A percentile compares a stretch with the other conserved stretches of the same genome.
phyloP scores from a whole-genome alignment of 805 yeast genomes.

The Yamadazyma akitaensis region DNA sequence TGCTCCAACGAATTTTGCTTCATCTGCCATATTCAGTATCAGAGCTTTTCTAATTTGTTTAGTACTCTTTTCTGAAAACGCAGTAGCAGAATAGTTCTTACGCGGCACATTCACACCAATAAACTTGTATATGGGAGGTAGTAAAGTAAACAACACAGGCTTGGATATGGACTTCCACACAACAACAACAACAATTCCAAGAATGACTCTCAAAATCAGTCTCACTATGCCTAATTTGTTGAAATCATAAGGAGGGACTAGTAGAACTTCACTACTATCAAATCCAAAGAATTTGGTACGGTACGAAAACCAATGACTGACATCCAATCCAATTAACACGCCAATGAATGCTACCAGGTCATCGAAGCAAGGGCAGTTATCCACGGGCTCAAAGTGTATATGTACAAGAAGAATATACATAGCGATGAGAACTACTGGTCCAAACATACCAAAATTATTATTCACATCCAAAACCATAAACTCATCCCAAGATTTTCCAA shows the following conservation, averaged over 20 bases:
- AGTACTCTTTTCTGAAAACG: constrained; percentile 29
- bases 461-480: constrained; percentile 28
- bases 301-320: constrained; percentile 52
- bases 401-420: constrained; percentile 53
- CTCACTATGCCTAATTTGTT: constrained; percentile 41
- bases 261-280: constrained; percentile 20
- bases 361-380: constrained; percentile 94
- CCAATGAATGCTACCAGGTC: constrained; percentile 93
- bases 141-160: constrained; percentile 52
- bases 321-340: constrained; percentile 74
- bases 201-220: constrained; percentile 44
- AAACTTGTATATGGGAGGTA: constrained; percentile 57
- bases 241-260: constrained; percentile 41
- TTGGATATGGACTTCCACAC: constrained; percentile 76
- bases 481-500: constrained; percentile 45
- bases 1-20: constrained; percentile 15
- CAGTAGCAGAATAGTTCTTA: constrained; percentile 35
- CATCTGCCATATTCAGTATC: constrained; percentile 33
- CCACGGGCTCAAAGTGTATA: constrained; percentile 79
- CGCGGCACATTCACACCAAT: constrained; percentile 40
- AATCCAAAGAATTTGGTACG: constrained; percentile 27
- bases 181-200: constrained; percentile 63
- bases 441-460: constrained; percentile 23
- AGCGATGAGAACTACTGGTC: constrained; percentile 34
- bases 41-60: constrained; percentile 38